Percentiles rank a stretch among this genome's conserved stretches.
Evolutionary conservation across 306 rosid genomes (phyloP).

Genomic region (Cucumis hystrix): DNA sequence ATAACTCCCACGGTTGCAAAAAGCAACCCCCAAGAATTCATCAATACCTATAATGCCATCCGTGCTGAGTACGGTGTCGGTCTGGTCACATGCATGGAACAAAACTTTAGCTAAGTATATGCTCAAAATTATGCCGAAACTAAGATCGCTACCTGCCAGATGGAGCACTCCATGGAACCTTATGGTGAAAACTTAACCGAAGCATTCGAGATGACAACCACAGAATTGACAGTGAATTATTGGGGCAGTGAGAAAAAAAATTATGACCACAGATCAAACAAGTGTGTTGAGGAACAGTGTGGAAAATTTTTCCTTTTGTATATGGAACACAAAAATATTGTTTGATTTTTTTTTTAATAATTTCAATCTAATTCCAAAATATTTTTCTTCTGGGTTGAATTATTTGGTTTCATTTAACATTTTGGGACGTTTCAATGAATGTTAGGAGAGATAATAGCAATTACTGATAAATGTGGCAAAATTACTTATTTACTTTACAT

Average conservation of each 20-base stretch:
- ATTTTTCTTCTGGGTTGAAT: too few relatives aligned
- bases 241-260: constrained; percentile 8
- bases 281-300: constrained; percentile 3
- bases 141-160: background rate
- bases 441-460: too few relatives aligned
- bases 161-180: constrained; percentile 14
- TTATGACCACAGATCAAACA: constrained; percentile 1
- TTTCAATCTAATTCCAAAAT: too few relatives aligned
- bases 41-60: background rate
- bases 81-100: background rate
- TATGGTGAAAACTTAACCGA: constrained; percentile 21
- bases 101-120: background rate
- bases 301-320: too few relatives aligned
- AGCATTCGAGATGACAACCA: background rate
- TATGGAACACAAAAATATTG: too few relatives aligned
- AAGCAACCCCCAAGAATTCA: background rate
- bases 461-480: too few relatives aligned
- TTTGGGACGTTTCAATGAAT: too few relatives aligned
- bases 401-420: too few relatives aligned
- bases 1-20: background rate
- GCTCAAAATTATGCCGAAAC: background rate
- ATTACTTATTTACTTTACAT: too few relatives aligned
- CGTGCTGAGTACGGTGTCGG: background rate
- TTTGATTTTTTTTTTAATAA: too few relatives aligned
- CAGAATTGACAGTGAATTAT: background rate